Conservation (phyloP, 345 rosid genomes). For the Kernera saxatilis region DNA sequence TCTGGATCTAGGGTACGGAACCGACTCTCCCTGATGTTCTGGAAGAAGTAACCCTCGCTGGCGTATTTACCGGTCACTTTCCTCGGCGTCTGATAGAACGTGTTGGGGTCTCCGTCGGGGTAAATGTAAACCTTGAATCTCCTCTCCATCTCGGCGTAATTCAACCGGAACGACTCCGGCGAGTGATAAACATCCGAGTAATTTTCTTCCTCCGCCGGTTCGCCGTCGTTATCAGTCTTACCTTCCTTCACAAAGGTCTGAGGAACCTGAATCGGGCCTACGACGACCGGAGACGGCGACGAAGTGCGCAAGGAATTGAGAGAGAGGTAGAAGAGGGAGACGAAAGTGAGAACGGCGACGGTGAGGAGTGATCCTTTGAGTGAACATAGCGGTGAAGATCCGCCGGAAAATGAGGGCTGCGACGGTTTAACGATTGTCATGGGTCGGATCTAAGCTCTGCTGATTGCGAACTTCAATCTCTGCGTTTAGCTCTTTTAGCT, state of each 20-base stretch:
- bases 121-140: constrained; percentile 78
- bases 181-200: constrained; percentile 58
- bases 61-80: constrained; percentile 93
- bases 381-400: constrained; percentile 42
- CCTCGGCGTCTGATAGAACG: constrained; percentile 89
- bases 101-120: constrained; percentile 91
- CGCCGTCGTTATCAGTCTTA: not conserved
- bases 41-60: constrained; percentile 97
- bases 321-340: constrained; percentile 59
- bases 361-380: constrained; percentile 58
- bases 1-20: constrained; percentile 80
- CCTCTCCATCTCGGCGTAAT: constrained; percentile 78
- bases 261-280: constrained; percentile 14
- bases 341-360: constrained; percentile 63
- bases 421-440: constrained; percentile 50
- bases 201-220: constrained; percentile 11
- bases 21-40: constrained; percentile 71
- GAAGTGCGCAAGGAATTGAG: constrained; percentile 50
- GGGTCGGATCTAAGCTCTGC: constrained; percentile 24
- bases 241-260: constrained; percentile 7
- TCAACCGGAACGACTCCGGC: constrained; percentile 53
- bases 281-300: constrained; percentile 28
- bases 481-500: not conserved
- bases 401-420: constrained; percentile 21
- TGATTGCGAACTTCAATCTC: not conserved